Evolutionary conservation across 2,329 filamentous ascomycete genomes (phyloP).

Genomic region (Pseudogymnoascus sp.): DNA sequence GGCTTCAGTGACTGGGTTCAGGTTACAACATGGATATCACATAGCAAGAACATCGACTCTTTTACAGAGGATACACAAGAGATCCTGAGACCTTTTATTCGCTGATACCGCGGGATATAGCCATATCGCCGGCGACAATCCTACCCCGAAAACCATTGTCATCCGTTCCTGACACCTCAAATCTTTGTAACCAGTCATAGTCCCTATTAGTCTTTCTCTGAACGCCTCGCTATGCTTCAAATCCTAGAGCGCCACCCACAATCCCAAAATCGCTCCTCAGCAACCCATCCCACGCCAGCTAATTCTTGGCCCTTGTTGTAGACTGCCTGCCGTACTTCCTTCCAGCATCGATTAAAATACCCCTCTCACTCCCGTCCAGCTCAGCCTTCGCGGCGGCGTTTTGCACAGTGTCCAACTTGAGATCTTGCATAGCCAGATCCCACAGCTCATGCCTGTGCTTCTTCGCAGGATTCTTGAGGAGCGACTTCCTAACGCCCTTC

Average conservation of each 20-base stretch:
- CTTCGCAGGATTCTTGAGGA: conserved; percentile 39
- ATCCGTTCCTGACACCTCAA: background rate
- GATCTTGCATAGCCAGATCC: conserved; percentile 51
- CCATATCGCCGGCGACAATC: background rate
- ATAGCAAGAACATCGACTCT: background rate
- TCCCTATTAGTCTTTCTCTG: background rate
- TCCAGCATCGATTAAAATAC: conserved; percentile 55
- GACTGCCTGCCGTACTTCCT: conserved; percentile 41
- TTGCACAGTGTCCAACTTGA: conserved; percentile 23
- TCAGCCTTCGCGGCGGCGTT: conserved; percentile 28
- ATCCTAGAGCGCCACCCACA: background rate
- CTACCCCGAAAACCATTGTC: background rate
- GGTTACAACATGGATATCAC: background rate
- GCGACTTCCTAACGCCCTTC: conserved; percentile 51
- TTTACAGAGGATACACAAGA: background rate
- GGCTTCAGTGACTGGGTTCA: background rate
- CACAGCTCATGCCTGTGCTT: conserved; percentile 50
- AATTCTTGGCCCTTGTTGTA: conserved; percentile 18
- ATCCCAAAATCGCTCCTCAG: background rate
- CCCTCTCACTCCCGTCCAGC: conserved; percentile 45
- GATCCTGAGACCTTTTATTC: background rate
- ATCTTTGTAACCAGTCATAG: background rate
- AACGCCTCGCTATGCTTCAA: conserved; percentile 7
- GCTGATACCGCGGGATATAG: background rate
- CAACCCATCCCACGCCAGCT: background rate